Base-by-base conservation (phyloP, 805 yeast species). In the Kluyveromyces siamensis region DNA sequence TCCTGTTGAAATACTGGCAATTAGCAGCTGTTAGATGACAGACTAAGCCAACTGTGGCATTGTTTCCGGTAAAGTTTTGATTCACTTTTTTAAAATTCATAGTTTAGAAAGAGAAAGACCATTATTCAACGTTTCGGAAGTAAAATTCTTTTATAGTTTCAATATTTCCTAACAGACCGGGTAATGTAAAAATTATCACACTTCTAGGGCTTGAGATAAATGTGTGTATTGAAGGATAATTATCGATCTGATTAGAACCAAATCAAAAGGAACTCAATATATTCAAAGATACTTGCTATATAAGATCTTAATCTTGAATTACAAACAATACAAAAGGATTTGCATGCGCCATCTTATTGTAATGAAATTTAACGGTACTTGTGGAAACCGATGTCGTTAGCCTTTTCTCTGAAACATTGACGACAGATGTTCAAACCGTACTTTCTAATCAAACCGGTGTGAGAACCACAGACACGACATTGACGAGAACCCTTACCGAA, bases 401-500 rank as follows among this genome's bases (percentile, higher is more conserved):
- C 98, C 80, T 82, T 91, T 81, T 93, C 99, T 84, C 99, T 90
- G 98, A 93, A 93, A 80, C 96, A 91, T 83, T 93, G 99, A 87
- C 99, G 95, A 81, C 97, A 91, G 83, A 93, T 83, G 90, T 89
- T 84, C 72, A 93, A 80, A 72, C 95, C 99, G 93, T 93, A 93
- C 83, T 93, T 93, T 88, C 99, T 91, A 84, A 93, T 87, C 76
- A 93, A 87, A 83, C 98, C 98, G 68, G 87, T 76, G 90, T 91
- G 97, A 77, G 98, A 87, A 69, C 96, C 81, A 75, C 96, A 88
- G 82, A 91, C 90, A 77, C 98, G 93, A 83, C 98, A 93, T 81
- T 87, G 93, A 82, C 99, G 96, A 71, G 98, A 87, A 80, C 99
- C 99, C 87, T 93, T 93, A 79, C 99, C 99, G 89, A 81, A 91